Base-by-base conservation (phyloP, 2,329 filamentous ascomycete species). In the Diaporthe caulivora region DNA sequence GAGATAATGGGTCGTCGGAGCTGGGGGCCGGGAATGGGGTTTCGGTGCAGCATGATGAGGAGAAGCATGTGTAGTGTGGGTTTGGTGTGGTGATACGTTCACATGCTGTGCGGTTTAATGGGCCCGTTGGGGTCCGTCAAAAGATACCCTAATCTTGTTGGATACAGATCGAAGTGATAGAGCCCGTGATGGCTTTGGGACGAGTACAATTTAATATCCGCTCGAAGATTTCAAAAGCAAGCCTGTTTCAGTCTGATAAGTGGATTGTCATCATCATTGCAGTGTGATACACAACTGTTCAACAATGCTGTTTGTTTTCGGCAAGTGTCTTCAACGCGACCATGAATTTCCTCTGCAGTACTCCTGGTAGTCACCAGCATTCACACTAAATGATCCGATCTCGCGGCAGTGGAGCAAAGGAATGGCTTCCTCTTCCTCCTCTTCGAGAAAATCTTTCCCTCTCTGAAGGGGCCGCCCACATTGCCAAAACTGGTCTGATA, bases 131-230 rank as follows among this genome's bases (percentile, higher is more conserved):
- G 60, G 60, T 64, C 58, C 31, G 40, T 37, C 31, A 53, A 40
- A 40, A 67, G 62, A 67, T 67, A 67, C 47, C 62, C 62, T 67
- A 47, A 67, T 67, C 47, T 67, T 67, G 21, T 31, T 53, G 31
- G 62, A 51, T 40, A 17, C 17, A 53, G 47, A 67, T 67, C 31
- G 47, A 53, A 53, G 31, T 53, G 13, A 37, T 24, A 47, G 18
- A 49, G 8, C 44, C 29, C 8, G n/a, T 9, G 13, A 37, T 26
- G 44, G 47, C 44, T 51, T 65, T 4, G 42, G 6, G 21, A 18
- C 34, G 26, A 34, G 11, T 31, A 24, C 44, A 65, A 65, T 37
- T 26, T 2, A 26, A 51, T 26, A 18, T 17, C 13, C 44, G 29
- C 17, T 49, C 44, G 1, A 34, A 9, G 31, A 10, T 5, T 15